Conservation (phyloP, 352 stramenopile species). For the Phytophthora multivora region DNA sequence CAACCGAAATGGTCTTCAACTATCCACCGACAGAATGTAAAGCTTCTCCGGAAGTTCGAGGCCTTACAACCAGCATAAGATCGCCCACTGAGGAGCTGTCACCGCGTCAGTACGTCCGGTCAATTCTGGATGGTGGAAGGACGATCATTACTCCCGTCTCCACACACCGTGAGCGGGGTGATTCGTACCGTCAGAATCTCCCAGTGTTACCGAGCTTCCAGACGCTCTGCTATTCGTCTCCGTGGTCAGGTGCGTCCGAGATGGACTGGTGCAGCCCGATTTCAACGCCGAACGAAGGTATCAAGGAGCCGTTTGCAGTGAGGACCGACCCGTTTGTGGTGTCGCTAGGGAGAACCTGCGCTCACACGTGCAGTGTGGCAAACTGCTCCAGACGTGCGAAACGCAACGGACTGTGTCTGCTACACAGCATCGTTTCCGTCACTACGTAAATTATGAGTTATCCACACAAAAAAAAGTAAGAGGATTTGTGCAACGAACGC, state of each 20-base stretch:
- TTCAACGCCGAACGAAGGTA: neutral
- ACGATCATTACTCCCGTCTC: slow-evolving; percentile 29
- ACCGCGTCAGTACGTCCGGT: slow-evolving; percentile 24
- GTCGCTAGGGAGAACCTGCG: slow-evolving; percentile 3
- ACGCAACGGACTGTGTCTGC: slow-evolving; percentile 26
- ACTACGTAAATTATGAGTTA: slow-evolving; percentile 20
- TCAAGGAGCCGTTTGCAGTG: neutral
- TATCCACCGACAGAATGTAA: neutral
- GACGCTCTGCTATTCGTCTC: slow-evolving; percentile 18
- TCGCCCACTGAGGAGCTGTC: slow-evolving; percentile 5
- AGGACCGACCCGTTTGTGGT: slow-evolving; percentile 5
- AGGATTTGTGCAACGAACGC: too few relatives aligned
- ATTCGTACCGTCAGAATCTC: slow-evolving; percentile 6
- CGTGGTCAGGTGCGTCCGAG: slow-evolving; percentile 10
- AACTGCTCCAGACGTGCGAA: slow-evolving; percentile 26
- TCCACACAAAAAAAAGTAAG: slow-evolving; percentile 4
- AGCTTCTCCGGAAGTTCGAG: slow-evolving; percentile 5
- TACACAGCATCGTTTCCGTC: slow-evolving; percentile 16
- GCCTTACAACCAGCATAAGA: too few relatives aligned
- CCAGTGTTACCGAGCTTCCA: slow-evolving; percentile 35
- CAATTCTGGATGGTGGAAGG: slow-evolving; percentile 1
- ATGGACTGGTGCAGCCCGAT: slow-evolving; percentile 9
- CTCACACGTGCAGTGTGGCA: slow-evolving; percentile 13
- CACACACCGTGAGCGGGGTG: slow-evolving; percentile 10
- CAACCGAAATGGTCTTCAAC: slow-evolving; percentile 9